Conservation (phyloP, 2,329 filamentous ascomycete species). For the Pyricularia grisea region DNA sequence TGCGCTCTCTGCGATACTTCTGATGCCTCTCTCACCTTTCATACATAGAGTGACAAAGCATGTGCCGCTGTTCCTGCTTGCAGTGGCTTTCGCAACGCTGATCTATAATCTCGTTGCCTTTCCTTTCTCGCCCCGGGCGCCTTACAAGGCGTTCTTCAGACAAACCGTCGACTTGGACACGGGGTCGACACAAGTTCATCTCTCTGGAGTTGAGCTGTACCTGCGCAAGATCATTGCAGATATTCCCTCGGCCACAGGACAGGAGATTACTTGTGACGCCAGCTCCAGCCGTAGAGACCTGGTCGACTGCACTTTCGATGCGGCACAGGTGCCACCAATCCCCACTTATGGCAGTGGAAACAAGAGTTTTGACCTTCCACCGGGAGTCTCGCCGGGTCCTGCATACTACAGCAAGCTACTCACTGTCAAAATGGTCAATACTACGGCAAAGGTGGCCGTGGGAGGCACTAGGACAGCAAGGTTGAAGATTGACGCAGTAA, state of each 20-base stretch:
- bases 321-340: slow-evolving; percentile 47
- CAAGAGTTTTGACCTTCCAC: slow-evolving; percentile 3
- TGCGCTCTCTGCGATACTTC: slow-evolving; percentile 56
- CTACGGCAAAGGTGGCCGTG: slow-evolving; percentile 25
- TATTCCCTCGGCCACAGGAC: slow-evolving; percentile 61
- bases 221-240: slow-evolving; percentile 55
- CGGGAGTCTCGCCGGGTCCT: slow-evolving; percentile 15
- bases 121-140: slow-evolving; percentile 71
- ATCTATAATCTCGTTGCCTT: slow-evolving; percentile 83
- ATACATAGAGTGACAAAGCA: slow-evolving; percentile 80
- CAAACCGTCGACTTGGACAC: slow-evolving; percentile 72
- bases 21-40: slow-evolving; percentile 74
- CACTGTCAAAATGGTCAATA: slow-evolving; percentile 39
- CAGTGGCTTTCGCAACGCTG: slow-evolving; percentile 64
- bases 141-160: slow-evolving; percentile 81
- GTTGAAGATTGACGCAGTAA: slow-evolving; percentile 58
- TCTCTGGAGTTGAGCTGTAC: slow-evolving; percentile 60
- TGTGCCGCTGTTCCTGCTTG: slow-evolving; percentile 65
- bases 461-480: slow-evolving; percentile 32
- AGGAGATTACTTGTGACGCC: slow-evolving; percentile 43
- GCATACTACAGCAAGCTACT: slow-evolving; percentile 51
- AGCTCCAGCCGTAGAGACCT: slow-evolving; percentile 39
- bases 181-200: slow-evolving; percentile 57
- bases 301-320: slow-evolving; percentile 61
- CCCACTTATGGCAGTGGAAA: slow-evolving; percentile 38